A percentile compares a stretch with the other conserved stretches of the same genome.
Evolutionary conservation across 352 stramenopile genomes (phyloP).

Genomic region (Phytopythium oedochilum): DNA sequence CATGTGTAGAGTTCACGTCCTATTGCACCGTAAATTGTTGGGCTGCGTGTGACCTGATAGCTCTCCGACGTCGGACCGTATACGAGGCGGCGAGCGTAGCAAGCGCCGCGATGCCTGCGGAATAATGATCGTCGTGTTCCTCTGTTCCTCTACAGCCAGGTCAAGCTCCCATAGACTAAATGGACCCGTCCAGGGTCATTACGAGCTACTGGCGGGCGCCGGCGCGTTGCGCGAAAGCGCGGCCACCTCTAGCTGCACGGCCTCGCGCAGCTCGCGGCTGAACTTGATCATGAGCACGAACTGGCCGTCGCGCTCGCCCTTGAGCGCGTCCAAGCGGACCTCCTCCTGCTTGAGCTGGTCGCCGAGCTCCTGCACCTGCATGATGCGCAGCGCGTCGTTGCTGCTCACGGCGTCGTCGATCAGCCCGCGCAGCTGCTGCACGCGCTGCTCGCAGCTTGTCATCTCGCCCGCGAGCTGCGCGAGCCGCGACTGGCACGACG

Average conservation of each 20-base stretch:
- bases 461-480: constrained; percentile 27
- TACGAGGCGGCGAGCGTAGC: too few species aligned
- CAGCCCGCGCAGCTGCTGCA: constrained; percentile 21
- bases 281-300: constrained; percentile 70
- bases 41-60: too few species aligned
- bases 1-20: too few species aligned
- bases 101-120: too few species aligned
- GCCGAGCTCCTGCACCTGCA: constrained; percentile 32
- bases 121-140: too few species aligned
- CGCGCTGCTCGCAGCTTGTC: constrained; percentile 19
- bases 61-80: too few species aligned
- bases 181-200: too few species aligned
- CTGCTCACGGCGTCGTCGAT: constrained; percentile 49
- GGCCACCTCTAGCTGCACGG: constrained; percentile 5
- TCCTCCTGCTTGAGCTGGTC: constrained; percentile 30
- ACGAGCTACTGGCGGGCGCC: not conserved
- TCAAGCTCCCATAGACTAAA: too few species aligned
- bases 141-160: too few species aligned
- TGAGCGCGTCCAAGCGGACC: constrained; percentile 20
- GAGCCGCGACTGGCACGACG: constrained; percentile 42
- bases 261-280: constrained; percentile 30
- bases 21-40: too few species aligned
- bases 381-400: constrained; percentile 33
- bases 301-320: constrained; percentile 42
- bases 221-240: not conserved